Evolutionary conservation across 805 yeast genomes (phyloP), one percentile per base, ranked within the genome.

Genomic region (Candida nanaspora): DNA sequence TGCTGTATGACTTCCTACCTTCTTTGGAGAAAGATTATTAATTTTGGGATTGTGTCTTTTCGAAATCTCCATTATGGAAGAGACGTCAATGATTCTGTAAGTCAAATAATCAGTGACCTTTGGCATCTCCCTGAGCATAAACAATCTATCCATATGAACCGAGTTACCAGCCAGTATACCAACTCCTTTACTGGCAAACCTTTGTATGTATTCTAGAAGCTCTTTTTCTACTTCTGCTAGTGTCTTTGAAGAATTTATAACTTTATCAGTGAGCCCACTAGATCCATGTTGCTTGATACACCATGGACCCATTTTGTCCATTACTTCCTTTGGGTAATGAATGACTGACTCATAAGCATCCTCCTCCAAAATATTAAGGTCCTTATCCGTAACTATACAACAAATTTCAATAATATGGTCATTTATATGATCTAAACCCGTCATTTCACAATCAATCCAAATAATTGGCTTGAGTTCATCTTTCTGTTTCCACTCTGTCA

Each of bases 371-470:
- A 86, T 51, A 40, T 84, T 76, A 45, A 93, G 69, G 44, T 86
- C 65, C 9, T 85, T 87, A 54, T 91, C 95, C 2, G 99, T 93
- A 35, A 93, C 69, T 31, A 91, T 66, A 57, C 96, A 88, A 57
- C 96, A 86, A 22, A 93, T 80, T 61, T 93, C 98, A 44, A 93
- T 85, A 50, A 93, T 89, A 43, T 74, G 78, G 57, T 93, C 98
- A n/a, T 71, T 69, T 37, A 64, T 60, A n/a, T 80, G 78, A 51
- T 91, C 83, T 31, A 93, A 65, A 0, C 99, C 99, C 0, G 99
- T 93, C 98, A 93, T 93, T 59, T 93, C 98, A 62, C 98, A 93
- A 63, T 93, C 98, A 15, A 93, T 72, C 98, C 98, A 93, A 4
- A 93, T 94, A 16, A 91, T 68, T 2, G 68, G 68, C 23, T 52